Base-by-base conservation (phyloP, 1,284 basidiomycete genomes). In the Ceratobasidium sp. region DNA sequence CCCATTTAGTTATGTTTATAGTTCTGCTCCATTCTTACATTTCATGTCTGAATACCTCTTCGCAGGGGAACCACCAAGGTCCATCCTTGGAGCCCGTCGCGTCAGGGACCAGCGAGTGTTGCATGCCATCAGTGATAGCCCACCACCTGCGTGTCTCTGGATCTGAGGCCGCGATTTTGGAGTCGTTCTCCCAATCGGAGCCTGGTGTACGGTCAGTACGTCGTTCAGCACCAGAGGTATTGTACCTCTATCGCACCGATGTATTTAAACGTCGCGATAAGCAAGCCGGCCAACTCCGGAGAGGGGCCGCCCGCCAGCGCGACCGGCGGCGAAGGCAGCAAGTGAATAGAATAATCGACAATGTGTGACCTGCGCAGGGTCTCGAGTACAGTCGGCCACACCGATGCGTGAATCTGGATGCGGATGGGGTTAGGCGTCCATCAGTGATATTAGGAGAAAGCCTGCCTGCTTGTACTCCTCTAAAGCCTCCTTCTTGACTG, bases 61-160 rank as follows among this genome's bases (percentile, higher is more conserved):
- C 87, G 76, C 87, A 81, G 41, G 86, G 86, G 78, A 84, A 84
- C 92, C 92, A 94, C 92, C 92, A 94, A 13, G 89, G 88, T 9
- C 89, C 82, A 8, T 85, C 86, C 9, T 87, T 90, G 76, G 90
- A 92, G 7, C 92, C 92, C 0, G 84, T 85, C 1, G 92, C 91
- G 22, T 87, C 91, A 1, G 87, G 84, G 9, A 90, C 85, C 54
- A 93, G 88, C 78, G 88, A 90, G 82, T 91, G 88, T 81, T 94
- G 92, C 91, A 93, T 92, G 3, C 81, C 83, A 80, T 93, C 92
- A 0, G 92, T 90, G 74, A 93, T 81, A 78, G 85, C 83, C 92
- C 92, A 94, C 92, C 92, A 94, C 74, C 85, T 80, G 79, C 86
- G 85, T 22, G 92, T 93, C 79, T 89, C 88, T 46, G 86, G 84